Evolutionary conservation across 192 early-diverging fungal genomes (phyloP), one percentile per base, ranked within the genome.

Genomic region (Coemansia sp.): DNA sequence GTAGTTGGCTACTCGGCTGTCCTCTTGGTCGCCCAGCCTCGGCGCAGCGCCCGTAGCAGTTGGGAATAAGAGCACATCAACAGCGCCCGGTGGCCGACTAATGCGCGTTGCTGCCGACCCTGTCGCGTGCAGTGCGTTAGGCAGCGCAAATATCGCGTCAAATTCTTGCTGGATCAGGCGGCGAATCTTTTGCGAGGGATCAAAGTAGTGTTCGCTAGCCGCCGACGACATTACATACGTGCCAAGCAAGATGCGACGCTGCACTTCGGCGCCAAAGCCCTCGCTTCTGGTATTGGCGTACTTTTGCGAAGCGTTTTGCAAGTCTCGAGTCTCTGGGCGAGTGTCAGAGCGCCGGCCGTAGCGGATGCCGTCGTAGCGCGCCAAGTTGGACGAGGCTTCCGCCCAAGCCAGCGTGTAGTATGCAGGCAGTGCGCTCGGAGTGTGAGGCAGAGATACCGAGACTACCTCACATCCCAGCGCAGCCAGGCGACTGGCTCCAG

Each of bases 371-470:
- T 96, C 94, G 62, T 86, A 98, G 49, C 93, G 84, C 46, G 94
- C 89, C 46, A 98, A 71, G 68, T 98, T 98, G 19, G 94, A 95
- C 6, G 89, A 90, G 1, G 96, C 94, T 76, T 98, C 96, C 6
- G 96, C 95, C 24, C 90, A 85, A 6, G 92, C 95, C 43, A 98
- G 69, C 0, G 92, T 90, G 65, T 97, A 94, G 74, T 98, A 98
- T 4, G 92, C 87, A 8, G 93, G 86, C 22, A 98, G 86, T 4
- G 94, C 87, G 46, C 86, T 66, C 20, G 80, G 71, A 0, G 89
- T 94, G 65, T 87, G 83, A 3, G 91, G 91, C 32, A 95, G 73
- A 0, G 90, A 88, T 0, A 96, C 88, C 0, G 87, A 79, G 0
- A 90, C 79, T 10, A 96, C 84, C 0, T 78, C 82, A 11, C 92